Evolutionary conservation across 2,329 filamentous ascomycete species (phyloP).

Genomic region (Colletotrichum sp.): DNA sequence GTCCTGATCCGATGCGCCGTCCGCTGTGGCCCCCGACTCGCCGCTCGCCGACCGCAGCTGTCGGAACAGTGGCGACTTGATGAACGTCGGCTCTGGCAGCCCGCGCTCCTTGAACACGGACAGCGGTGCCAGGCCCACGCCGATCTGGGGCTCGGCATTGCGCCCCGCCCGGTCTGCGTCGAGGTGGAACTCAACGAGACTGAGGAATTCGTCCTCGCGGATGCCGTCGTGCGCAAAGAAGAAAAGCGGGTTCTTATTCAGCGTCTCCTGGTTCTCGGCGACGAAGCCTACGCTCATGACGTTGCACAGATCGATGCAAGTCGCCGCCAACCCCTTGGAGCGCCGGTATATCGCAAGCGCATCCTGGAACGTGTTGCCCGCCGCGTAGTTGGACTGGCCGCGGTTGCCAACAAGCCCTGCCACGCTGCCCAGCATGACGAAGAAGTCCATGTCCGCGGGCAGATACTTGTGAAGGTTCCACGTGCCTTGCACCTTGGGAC

Average conservation of each 20-base stretch:
- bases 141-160: not conserved
- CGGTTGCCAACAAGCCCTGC: constrained; percentile 30
- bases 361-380: constrained; percentile 34
- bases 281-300: constrained; percentile 4
- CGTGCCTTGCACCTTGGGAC: constrained; percentile 46
- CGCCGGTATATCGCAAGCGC: constrained; percentile 20
- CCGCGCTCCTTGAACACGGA: not conserved
- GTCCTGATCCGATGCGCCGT: not conserved
- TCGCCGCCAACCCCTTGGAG: not conserved
- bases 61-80: constrained; percentile 1
- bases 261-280: constrained; percentile 1
- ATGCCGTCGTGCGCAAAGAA: not conserved
- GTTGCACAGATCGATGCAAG: constrained; percentile 5
- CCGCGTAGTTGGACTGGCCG: constrained; percentile 38
- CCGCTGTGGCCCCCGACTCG: not conserved
- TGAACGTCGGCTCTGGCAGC: not conserved
- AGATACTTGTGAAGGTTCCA: constrained; percentile 41
- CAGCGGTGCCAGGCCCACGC: not conserved
- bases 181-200: not conserved
- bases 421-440: constrained; percentile 36
- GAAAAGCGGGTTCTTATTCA: not conserved
- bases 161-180: not conserved
- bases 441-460: constrained; percentile 35
- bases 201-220: constrained; percentile 17
- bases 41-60: not conserved